These are phyloP conservation scores for Madurella mycetomatis DNA, from an alignment of 2,329 filamentous ascomycete species.

Conservation along the genomic window DNA sequence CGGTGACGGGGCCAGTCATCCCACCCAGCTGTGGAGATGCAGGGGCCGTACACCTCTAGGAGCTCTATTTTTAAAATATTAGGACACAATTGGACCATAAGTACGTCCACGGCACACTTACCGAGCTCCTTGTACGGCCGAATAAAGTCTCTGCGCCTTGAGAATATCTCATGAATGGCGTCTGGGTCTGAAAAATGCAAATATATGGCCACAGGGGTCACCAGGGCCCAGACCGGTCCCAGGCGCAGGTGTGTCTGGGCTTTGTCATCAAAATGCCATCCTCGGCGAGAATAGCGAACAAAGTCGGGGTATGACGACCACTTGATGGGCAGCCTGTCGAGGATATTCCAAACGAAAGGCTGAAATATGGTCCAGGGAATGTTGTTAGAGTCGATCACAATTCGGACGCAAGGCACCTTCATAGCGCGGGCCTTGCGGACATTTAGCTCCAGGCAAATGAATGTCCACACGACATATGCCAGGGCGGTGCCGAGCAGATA, in stretches of 20 bases:
- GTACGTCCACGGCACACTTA: constrained; percentile 3
- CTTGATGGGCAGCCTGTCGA: constrained; percentile 21
- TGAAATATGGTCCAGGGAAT: constrained; percentile 26
- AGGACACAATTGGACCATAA: too few species aligned
- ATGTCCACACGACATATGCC: constrained; percentile 23
- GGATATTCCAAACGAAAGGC: constrained; percentile 22
- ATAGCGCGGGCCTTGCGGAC: constrained; percentile 23
- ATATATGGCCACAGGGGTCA: constrained; percentile 21
- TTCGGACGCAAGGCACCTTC: constrained; percentile 22
- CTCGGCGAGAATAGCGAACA: constrained; percentile 25
- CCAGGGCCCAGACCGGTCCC: constrained; percentile 27
- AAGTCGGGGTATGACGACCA: constrained; percentile 25
- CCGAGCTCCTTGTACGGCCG: constrained; percentile 22
- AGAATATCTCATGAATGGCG: constrained; percentile 22
- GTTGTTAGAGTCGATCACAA: constrained; percentile 25
- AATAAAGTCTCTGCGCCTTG: constrained; percentile 22
- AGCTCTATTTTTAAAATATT: constrained; percentile 14
- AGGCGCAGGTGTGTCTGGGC: constrained; percentile 11
- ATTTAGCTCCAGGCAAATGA: constrained; percentile 24
- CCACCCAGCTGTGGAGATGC: constrained; percentile 27
- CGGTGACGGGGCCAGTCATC: constrained; percentile 31
- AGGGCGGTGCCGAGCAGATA: background rate
- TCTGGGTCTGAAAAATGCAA: constrained; percentile 26
- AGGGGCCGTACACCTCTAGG: constrained; percentile 29
- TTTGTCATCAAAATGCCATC: constrained; percentile 24